phyloP scores from a whole-genome alignment of 495 filamentous ascomycete genomes.

The Aspergillus heteromorphus region DNA sequence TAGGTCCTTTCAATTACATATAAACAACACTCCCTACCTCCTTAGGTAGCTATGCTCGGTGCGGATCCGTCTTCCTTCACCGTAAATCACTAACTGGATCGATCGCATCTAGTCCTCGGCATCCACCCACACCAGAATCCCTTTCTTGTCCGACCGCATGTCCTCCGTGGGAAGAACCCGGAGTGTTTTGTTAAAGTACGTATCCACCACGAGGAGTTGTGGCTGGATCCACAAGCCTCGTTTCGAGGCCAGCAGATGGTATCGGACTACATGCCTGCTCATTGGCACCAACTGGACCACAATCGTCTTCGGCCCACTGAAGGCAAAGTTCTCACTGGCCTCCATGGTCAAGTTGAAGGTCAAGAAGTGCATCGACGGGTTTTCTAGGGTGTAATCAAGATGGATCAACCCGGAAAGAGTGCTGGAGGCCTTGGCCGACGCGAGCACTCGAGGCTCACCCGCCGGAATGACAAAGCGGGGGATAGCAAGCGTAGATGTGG shows the following conservation, averaged over 20 bases:
- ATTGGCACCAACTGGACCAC: conserved; percentile 74
- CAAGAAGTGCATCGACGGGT: conserved; percentile 88
- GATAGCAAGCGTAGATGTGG: conserved; percentile 57
- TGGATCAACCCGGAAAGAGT: conserved; percentile 41
- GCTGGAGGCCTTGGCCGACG: conserved; percentile 48
- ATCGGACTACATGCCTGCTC: conserved; percentile 63
- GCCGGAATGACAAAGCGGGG: conserved; percentile 74
- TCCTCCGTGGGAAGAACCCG: conserved; percentile 68
- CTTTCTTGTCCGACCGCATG: conserved; percentile 68
- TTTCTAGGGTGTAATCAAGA: conserved; percentile 75
- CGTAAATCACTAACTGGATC: too few species aligned
- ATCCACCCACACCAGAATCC: conserved; percentile 62
- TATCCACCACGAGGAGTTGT: conserved; percentile 71
- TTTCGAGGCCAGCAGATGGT: conserved; percentile 55
- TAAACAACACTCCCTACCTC: not conserved
- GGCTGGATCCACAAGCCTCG: conserved; percentile 67
- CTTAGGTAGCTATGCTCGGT: not conserved
- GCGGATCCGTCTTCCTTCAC: not conserved
- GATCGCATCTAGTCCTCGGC: conserved; percentile 31
- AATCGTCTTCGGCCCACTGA: conserved; percentile 79
- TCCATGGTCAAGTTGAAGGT: conserved; percentile 93
- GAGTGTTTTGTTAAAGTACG: conserved; percentile 83
- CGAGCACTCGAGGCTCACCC: conserved; percentile 84
- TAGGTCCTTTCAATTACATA: too few species aligned
- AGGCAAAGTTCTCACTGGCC: conserved; percentile 84